Percentiles rank a stretch among this genome's conserved stretches.
These are phyloP conservation scores for Aspergillus novofumigatus DNA, from an alignment of 2,329 filamentous ascomycete species.

Conservation along the genomic window DNA sequence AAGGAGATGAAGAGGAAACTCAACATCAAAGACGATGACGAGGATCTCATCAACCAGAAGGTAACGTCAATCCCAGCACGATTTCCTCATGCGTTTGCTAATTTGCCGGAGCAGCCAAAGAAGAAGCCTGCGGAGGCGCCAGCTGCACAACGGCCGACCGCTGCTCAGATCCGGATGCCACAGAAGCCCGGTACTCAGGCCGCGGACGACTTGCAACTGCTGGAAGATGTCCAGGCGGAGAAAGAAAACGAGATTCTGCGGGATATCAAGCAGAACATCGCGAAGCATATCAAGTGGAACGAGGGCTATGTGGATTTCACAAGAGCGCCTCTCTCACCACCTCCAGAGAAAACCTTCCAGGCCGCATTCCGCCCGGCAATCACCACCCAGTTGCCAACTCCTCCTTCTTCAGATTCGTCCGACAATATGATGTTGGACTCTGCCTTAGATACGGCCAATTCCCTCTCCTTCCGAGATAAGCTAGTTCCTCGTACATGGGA, in stretches of 20 bases:
- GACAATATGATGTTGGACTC: constrained; percentile 38
- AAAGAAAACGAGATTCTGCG: constrained; percentile 74
- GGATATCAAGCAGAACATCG: constrained; percentile 81
- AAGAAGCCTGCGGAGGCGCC: constrained; percentile 61
- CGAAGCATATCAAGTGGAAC: constrained; percentile 90
- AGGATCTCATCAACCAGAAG: constrained; percentile 92
- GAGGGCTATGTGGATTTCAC: constrained; percentile 84
- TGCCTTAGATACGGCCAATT: constrained; percentile 30
- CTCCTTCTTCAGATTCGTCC: constrained; percentile 47
- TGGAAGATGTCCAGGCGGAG: constrained; percentile 74
- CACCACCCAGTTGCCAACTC: constrained; percentile 61
- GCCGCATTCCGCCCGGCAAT: constrained; percentile 63
- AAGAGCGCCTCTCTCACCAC: constrained; percentile 75
- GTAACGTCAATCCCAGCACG: constrained; percentile 48
- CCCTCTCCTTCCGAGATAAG: constrained; percentile 33
- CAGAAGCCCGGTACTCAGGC: constrained; percentile 67
- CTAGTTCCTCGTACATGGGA: constrained; percentile 41
- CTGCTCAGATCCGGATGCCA: constrained; percentile 64
- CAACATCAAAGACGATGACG: constrained; percentile 86
- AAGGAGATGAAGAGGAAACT: constrained; percentile 86
- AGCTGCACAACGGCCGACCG: constrained; percentile 57
- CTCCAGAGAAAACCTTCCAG: constrained; percentile 60
- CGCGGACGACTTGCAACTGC: constrained; percentile 72
- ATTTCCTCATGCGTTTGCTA: constrained; percentile 34
- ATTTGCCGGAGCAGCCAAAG: constrained; percentile 57